Evolutionary conservation across 2,329 filamentous ascomycete genomes (phyloP), one percentile per base, ranked within the genome.

Genomic region (Arthrobotrys megalospora): DNA sequence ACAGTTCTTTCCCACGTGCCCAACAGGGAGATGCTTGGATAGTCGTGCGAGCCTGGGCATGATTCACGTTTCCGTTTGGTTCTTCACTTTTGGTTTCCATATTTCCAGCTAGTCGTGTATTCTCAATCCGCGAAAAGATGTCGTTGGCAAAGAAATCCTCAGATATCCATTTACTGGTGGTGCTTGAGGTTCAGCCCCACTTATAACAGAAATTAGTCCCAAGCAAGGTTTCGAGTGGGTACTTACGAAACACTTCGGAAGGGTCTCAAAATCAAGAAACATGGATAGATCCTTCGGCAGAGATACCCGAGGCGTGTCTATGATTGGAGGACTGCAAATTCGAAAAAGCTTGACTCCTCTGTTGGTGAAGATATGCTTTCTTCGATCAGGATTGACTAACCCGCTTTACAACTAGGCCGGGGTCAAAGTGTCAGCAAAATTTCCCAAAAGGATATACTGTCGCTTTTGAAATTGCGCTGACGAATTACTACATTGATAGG

Each of bases 1-100:
- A 78, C 32, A 72, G 60, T 34, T 78, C 75, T n/a, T 78, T 78
- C 11, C 75, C 75, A 0, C 67, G 75, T 11, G 47, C 67, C 75
- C 75, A 78, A 36, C 75, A 78, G 32, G 75, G 66, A 0, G 75
- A 78, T 14, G 66, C 75, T 34, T 67, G 67, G 14, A 72, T 63
- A 3, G 62, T 55, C 6, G 67, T 60, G 32, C 52, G 65, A 14
- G 28, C 60, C n/a, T 47, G 53, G 5, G 16, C 38, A 6, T 66
- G 41, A 50, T 24, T 67, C 19, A 14, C 4, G 11, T 14, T 55
- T 11, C 5, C 62, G 16, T 38, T 67, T 21, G 14, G 3, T 11
- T 52, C 21, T 36, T 16, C 55, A 2, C 19, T 36, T 43, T 28
- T 43, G 2, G 19, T 28, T 43, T 60, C 55, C 55, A 60, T 60